These are phyloP conservation scores for Penicillium salamii DNA, from an alignment of 495 filamentous ascomycete species.

Conservation along the genomic window DNA sequence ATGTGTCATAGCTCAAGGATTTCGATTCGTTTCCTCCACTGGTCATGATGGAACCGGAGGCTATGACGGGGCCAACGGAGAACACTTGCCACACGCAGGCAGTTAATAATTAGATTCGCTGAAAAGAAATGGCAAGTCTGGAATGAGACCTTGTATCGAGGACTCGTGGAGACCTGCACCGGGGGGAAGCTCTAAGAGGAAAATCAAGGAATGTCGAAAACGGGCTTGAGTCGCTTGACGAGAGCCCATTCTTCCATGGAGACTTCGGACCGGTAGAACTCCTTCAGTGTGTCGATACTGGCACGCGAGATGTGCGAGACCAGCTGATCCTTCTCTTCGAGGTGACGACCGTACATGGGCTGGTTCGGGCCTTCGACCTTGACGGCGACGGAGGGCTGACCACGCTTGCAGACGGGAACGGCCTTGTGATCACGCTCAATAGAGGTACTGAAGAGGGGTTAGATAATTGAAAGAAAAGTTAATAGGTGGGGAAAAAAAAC, in stretches of 20 bases:
- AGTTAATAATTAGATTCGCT: conserved; percentile 1
- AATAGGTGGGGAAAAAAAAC: conserved; percentile 32
- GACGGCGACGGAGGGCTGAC: conserved; percentile 91
- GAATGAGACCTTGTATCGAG: background rate
- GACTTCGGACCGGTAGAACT: conserved; percentile 89
- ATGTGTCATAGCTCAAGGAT: conserved; percentile 15
- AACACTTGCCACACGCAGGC: conserved; percentile 5
- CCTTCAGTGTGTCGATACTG: conserved; percentile 93
- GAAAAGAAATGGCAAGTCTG: conserved; percentile 3
- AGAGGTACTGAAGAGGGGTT: conserved; percentile 58
- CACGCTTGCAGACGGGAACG: conserved; percentile 86
- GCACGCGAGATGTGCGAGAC: conserved; percentile 83
- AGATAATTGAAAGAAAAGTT: background rate
- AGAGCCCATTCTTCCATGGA: conserved; percentile 89
- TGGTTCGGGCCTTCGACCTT: conserved; percentile 98
- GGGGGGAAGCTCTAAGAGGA: background rate
- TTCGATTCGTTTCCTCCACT: conserved; percentile 4
- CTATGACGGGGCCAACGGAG: conserved; percentile 3
- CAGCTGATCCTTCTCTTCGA: conserved; percentile 88
- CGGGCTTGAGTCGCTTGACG: conserved; percentile 88
- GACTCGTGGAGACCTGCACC: background rate
- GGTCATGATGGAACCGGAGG: conserved; percentile 1
- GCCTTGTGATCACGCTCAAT: conserved; percentile 99
- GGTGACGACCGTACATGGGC: conserved; percentile 89
- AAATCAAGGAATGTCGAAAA: conserved; percentile 81